Conservation (phyloP, 2,329 filamentous ascomycete genomes). For the Myriangium duriaei region DNA sequence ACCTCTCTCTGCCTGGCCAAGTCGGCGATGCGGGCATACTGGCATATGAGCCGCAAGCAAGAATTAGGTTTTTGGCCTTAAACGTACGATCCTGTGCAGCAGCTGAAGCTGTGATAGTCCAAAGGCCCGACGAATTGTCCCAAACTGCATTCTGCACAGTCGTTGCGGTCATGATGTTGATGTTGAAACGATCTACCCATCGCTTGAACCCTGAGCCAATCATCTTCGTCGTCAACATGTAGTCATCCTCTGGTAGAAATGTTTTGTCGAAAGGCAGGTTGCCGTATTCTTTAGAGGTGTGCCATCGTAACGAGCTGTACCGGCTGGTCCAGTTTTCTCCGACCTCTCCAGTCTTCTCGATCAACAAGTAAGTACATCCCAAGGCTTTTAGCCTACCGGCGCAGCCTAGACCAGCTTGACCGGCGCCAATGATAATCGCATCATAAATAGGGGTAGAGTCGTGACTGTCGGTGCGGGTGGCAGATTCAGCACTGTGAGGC, state of each 20-base stretch:
- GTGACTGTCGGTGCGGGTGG: not conserved
- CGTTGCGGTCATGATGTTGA: slow-evolving; percentile 29
- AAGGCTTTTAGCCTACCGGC: slow-evolving; percentile 34
- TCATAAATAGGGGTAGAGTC: slow-evolving; percentile 16
- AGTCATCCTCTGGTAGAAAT: slow-evolving; percentile 23
- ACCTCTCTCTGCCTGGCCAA: slow-evolving; percentile 18
- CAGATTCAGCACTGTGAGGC: too few relatives aligned
- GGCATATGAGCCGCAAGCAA: slow-evolving; percentile 23
- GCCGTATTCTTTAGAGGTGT: slow-evolving; percentile 29
- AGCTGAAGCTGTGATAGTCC: slow-evolving; percentile 20
- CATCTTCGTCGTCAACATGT: slow-evolving; percentile 20
- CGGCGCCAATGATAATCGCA: slow-evolving; percentile 27
- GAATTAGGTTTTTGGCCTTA: slow-evolving; percentile 20
- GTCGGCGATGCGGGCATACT: slow-evolving; percentile 16
- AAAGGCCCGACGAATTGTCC: slow-evolving; percentile 25
- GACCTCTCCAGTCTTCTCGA: slow-evolving; percentile 31
- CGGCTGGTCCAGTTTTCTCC: slow-evolving; percentile 36
- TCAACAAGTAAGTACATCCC: slow-evolving; percentile 30
- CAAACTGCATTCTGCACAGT: slow-evolving; percentile 26
- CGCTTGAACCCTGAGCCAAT: slow-evolving; percentile 27
- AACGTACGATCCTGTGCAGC: slow-evolving; percentile 7
- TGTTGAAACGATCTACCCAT: slow-evolving; percentile 25
- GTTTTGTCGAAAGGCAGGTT: slow-evolving; percentile 23
- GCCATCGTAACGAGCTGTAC: slow-evolving; percentile 33
- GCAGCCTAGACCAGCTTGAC: slow-evolving; percentile 32